These are phyloP conservation scores for Trametes meyenii DNA, from an alignment of 768 basidiomycete genomes.

Conservation along the genomic window DNA sequence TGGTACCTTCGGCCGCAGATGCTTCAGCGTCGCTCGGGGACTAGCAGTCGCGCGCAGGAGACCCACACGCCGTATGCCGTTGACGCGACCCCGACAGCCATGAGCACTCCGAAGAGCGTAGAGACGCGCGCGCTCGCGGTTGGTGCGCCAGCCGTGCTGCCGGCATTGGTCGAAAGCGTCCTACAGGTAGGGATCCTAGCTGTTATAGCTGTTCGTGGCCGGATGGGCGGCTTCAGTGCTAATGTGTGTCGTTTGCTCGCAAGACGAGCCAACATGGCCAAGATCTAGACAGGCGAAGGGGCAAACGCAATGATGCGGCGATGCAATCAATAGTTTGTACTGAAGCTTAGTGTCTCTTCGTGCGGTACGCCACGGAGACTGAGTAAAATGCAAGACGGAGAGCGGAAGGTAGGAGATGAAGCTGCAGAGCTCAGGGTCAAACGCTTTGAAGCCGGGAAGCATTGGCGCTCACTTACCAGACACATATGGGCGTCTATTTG, in stretches of 20 bases:
- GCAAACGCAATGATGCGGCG: too few species aligned
- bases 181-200: neutral
- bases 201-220: neutral
- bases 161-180: neutral
- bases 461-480: too few species aligned
- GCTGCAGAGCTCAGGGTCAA: too few species aligned
- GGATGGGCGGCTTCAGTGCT: neutral
- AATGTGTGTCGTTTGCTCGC: neutral
- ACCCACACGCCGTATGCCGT: constrained; percentile 50
- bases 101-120: constrained; percentile 42
- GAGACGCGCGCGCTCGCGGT: constrained; percentile 33
- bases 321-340: too few species aligned
- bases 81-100: constrained; percentile 41
- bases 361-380: too few species aligned
- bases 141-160: neutral
- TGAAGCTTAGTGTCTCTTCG: too few species aligned
- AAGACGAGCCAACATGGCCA: neutral
- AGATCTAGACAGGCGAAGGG: neutral
- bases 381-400: too few species aligned
- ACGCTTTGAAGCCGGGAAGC: too few species aligned
- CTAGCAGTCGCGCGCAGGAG: neutral
- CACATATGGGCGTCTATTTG: too few species aligned
- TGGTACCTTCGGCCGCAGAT: constrained; percentile 45
- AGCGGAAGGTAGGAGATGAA: too few species aligned
- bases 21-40: constrained; percentile 10